These are phyloP conservation scores for Staphylotrichum tortipilum DNA, from an alignment of 495 filamentous ascomycete genomes.

Conservation along the genomic window DNA sequence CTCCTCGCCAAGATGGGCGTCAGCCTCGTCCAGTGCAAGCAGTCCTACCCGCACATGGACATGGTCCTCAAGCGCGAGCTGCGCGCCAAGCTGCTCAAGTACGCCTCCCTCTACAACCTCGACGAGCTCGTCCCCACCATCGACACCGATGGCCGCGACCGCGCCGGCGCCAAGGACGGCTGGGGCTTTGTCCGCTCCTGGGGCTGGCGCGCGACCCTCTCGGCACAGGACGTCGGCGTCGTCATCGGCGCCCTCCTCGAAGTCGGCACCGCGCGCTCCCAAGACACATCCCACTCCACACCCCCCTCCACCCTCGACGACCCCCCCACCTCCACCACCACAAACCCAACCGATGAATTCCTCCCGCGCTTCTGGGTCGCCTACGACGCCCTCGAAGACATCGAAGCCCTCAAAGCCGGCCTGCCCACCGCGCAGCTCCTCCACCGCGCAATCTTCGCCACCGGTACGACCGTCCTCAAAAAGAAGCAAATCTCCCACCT, in stretches of 20 bases:
- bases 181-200: conserved; percentile 97
- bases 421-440: conserved; percentile 81
- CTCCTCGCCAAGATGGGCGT: conserved; percentile 97
- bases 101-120: conserved; percentile 81
- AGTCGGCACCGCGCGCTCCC: conserved; percentile 53
- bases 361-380: conserved; percentile 81
- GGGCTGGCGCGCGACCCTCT: conserved; percentile 94
- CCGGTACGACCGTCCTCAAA: conserved; percentile 79
- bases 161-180: conserved; percentile 61
- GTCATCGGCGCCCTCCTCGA: conserved; percentile 86
- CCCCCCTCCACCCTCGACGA: conserved; percentile 20
- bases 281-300: too few relatives aligned
- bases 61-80: conserved; percentile 89
- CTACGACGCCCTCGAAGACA: conserved; percentile 77
- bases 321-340: conserved; percentile 39
- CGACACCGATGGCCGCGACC: conserved; percentile 48
- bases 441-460: conserved; percentile 86
- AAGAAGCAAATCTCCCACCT: conserved; percentile 92
- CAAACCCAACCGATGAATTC: conserved; percentile 54
- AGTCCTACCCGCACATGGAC: conserved; percentile 97
- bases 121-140: conserved; percentile 77
- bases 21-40: conserved; percentile 83
- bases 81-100: conserved; percentile 76
- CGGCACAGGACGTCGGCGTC: conserved; percentile 83
- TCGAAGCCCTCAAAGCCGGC: conserved; percentile 65